These are phyloP conservation scores for Apiospora pterosperma DNA, from an alignment of 2,329 filamentous ascomycete genomes.

Conservation along the genomic window DNA sequence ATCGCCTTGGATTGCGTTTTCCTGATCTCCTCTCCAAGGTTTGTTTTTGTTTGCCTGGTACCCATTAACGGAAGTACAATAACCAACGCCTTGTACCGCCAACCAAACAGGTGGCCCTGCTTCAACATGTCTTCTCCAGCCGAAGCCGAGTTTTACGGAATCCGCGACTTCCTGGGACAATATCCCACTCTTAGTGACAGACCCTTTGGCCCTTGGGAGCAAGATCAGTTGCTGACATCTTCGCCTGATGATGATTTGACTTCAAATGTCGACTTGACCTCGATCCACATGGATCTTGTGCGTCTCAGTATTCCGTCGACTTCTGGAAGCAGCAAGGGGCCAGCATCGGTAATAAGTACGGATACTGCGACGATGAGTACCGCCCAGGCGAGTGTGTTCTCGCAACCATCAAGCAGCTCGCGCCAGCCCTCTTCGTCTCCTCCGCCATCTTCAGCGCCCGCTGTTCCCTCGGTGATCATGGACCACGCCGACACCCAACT, in stretches of 20 bases:
- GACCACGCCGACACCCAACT: background rate
- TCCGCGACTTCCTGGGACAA: background rate
- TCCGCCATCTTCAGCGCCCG: background rate
- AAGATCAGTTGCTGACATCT: background rate
- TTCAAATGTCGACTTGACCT: background rate
- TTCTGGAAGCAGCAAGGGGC: background rate
- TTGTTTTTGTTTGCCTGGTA: background rate
- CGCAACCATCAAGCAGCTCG: background rate
- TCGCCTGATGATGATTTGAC: background rate
- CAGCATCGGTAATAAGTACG: background rate
- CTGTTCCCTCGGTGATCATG: background rate
- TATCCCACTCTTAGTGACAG: background rate
- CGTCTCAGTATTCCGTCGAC: background rate
- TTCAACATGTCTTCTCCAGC: background rate
- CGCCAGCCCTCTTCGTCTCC: background rate
- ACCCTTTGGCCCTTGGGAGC: background rate
- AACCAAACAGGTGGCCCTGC: background rate
- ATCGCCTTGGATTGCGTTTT: background rate
- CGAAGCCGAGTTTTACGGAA: background rate
- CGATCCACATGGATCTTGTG: background rate
- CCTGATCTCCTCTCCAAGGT: background rate
- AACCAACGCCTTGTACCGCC: background rate
- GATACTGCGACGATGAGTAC: background rate
- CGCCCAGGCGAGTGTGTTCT: background rate
- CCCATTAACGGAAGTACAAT: background rate